Conservation (phyloP, 164 flowering plant species). For the Warburgia ugandensis region DNA sequence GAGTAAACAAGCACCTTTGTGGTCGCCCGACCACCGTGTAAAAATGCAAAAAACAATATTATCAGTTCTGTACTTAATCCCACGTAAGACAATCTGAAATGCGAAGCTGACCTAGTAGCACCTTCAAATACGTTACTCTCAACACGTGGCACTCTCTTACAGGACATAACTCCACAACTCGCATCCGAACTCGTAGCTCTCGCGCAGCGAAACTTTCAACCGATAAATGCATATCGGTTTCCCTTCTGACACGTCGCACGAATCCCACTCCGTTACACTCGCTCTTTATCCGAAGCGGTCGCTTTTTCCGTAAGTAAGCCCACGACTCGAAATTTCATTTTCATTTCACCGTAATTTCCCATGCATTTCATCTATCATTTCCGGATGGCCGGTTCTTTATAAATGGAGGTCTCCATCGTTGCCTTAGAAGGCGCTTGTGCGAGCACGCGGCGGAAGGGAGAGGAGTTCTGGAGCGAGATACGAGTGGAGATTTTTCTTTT, state of each 20-base stretch:
- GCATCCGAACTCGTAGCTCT: neutral
- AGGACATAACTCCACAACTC: too few relatives aligned
- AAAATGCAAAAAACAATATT: too few relatives aligned
- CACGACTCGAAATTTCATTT: conserved; percentile 7
- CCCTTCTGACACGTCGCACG: neutral
- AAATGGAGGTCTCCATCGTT: conserved; percentile 25
- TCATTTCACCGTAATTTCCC: conserved; percentile 28
- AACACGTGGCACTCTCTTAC: too few relatives aligned
- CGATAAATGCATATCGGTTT: neutral
- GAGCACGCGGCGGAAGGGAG: conserved; percentile 6
- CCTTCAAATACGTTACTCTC: too few relatives aligned
- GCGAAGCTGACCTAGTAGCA: too few relatives aligned
- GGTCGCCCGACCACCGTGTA: too few relatives aligned
- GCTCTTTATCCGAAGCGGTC: neutral
- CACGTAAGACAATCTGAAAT: too few relatives aligned
- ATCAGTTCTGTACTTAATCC: too few relatives aligned
- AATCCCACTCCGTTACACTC: neutral
- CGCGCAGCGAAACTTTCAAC: too few relatives aligned
- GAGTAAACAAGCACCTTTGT: too few relatives aligned
- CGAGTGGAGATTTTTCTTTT: neutral
- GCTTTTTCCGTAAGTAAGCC: neutral
- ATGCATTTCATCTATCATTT: conserved; percentile 18
- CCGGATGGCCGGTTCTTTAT: neutral
- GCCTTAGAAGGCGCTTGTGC: conserved; percentile 1
- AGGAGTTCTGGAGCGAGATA: neutral